Evolutionary conservation across 164 flowering plant species (phyloP).

Genomic region (Magnolia kwangsiensis): DNA sequence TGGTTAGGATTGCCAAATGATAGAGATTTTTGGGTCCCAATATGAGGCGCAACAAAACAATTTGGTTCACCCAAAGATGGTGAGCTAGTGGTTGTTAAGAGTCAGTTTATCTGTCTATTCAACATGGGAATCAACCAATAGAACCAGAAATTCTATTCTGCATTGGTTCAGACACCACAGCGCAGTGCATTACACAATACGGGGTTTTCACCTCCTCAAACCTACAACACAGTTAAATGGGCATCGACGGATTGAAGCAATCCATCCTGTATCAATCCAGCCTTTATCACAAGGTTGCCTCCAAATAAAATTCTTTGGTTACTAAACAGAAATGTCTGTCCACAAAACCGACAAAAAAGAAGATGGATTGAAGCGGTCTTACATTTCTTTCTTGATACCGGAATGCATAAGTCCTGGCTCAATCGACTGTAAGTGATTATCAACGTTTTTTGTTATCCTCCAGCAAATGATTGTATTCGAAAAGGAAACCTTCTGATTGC

Average conservation of each 20-base stretch:
- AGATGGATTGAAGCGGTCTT: constrained; percentile 8
- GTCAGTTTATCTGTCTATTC: too few species aligned
- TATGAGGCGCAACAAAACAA: too few species aligned
- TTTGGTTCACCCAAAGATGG: too few species aligned
- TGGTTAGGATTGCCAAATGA: too few species aligned
- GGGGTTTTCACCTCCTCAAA: not conserved
- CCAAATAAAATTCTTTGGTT: not conserved
- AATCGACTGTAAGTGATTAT: constrained; percentile 50
- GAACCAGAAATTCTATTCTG: too few species aligned
- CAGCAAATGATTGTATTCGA: constrained; percentile 69
- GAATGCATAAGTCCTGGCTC: constrained; percentile 52
- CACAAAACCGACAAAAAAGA: not conserved
- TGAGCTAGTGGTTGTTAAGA: too few species aligned
- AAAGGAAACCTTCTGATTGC: constrained; percentile 76
- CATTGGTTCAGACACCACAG: too few species aligned
- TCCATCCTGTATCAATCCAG: not conserved
- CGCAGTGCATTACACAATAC: too few species aligned
- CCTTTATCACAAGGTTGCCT: not conserved
- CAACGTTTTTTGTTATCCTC: constrained; percentile 66
- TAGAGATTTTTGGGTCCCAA: too few species aligned
- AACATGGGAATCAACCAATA: too few species aligned
- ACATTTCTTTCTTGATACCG: constrained; percentile 52
- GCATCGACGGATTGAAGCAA: not conserved
- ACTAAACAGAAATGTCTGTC: not conserved
- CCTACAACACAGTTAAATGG: not conserved